Base-by-base conservation (phyloP, 306 rosid genomes). In the Vigna hirtella region DNA sequence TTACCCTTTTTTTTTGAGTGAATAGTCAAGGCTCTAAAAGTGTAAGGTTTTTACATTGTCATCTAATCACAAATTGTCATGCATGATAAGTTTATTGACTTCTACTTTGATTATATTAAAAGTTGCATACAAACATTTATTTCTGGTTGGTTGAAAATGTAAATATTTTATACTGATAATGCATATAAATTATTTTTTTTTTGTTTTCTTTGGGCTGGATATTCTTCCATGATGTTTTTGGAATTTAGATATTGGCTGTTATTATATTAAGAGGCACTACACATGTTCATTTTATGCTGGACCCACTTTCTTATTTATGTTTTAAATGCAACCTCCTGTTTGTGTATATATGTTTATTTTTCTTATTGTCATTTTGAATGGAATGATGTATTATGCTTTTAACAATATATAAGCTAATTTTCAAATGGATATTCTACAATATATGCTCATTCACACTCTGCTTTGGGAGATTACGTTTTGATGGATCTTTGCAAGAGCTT, bases 151-250 rank as follows among this genome's bases (percentile, higher is more conserved):
- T 48, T 48, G 52, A 48, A 5, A 48, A 14, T 48, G n/a, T 48
- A 48, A 48, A 3, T 48, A 13, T 12, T 48, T 48, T 48, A 49
- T 14, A 15, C 8, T 4, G n/a, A 49, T 5, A 49, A 45, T 12
- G 17, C 7, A 4, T 49, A 49, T 17, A 13, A 49, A 0, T 48
- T 48, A 3, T 2, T 20, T 2, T 10, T 43, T 43, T 2, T 43
- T 43, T 32, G 13, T 32, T 52, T 45, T 53, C 32, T 47, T 72
- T 52, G 36, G 76, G 76, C 36, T 72, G 14, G 18, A 52, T 45
- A 12, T 45, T 45, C 64, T 72, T 32, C 7, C n/a, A 16, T n/a
- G n/a, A 50, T 49, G 22, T 5, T 50, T 15, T 50, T 50, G 9
- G 8, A 50, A 50, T 16, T 50, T 50, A 50, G 20, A 50, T 50